phyloP scores from a whole-genome alignment of 2,329 filamentous ascomycete species.

The Diplodia seriata region DNA sequence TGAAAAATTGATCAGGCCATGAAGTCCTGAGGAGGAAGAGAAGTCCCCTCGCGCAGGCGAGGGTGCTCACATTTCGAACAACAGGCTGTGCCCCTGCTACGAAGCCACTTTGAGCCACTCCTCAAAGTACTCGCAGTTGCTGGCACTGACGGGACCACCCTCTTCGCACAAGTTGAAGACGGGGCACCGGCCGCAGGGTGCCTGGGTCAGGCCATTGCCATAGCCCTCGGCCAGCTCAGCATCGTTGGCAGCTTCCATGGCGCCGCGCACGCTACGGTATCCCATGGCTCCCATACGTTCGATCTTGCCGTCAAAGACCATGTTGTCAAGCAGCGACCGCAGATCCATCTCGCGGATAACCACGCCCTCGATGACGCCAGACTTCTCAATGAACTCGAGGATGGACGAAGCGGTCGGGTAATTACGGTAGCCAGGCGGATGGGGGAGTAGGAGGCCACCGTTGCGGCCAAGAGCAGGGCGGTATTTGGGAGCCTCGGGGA shows the following conservation, averaged over 20 bases:
- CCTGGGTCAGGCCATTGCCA: constrained; percentile 81
- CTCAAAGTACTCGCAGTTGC: constrained; percentile 89
- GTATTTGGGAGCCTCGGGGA: constrained; percentile 36
- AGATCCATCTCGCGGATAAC: constrained; percentile 71
- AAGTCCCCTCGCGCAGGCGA: neutral
- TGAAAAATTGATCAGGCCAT: neutral
- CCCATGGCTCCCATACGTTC: constrained; percentile 64
- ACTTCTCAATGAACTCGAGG: constrained; percentile 73
- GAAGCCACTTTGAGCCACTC: constrained; percentile 68
- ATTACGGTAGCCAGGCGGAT: constrained; percentile 69
- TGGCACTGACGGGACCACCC: constrained; percentile 86
- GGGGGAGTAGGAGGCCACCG: constrained; percentile 52
- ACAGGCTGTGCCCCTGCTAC: neutral
- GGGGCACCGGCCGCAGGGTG: constrained; percentile 88
- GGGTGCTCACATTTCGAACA: neutral
- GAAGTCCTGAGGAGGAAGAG: neutral
- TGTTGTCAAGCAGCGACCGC: constrained; percentile 83
- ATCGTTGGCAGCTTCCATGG: constrained; percentile 39
- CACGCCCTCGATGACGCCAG: constrained; percentile 72
- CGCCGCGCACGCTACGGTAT: constrained; percentile 56
- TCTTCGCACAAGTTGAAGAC: constrained; percentile 93
- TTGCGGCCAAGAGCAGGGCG: constrained; percentile 39
- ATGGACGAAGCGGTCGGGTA: constrained; percentile 86
- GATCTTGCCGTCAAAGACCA: constrained; percentile 85
- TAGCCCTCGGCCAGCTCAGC: constrained; percentile 49